Conservation (phyloP, 441 rosid species). For the Adansonia madagascariensis region DNA sequence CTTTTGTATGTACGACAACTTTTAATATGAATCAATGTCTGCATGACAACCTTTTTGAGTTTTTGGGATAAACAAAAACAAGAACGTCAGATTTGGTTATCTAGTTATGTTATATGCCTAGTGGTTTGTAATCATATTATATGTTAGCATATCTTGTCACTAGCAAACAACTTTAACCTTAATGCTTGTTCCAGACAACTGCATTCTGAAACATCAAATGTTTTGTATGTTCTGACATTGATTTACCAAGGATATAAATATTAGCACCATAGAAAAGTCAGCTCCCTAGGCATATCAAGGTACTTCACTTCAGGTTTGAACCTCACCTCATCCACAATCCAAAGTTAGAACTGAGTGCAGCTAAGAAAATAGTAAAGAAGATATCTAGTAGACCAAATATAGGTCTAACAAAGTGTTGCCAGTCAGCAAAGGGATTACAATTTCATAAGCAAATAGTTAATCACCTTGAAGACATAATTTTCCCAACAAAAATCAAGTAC, state of each 20-base stretch:
- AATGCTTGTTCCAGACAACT: slow-evolving; percentile 1
- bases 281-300: slow-evolving; percentile 3
- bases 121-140: neutral
- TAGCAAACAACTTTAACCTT: slow-evolving; percentile 8
- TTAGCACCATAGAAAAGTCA: neutral
- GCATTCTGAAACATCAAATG: slow-evolving; percentile 1
- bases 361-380: neutral
- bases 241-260: slow-evolving; percentile 7
- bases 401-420: neutral
- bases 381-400: slow-evolving; percentile 2
- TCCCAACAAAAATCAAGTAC: slow-evolving; percentile 87
- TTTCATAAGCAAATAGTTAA: slow-evolving; percentile 24
- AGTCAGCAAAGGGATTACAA: slow-evolving; percentile 11
- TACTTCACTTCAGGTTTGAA: slow-evolving; percentile 6
- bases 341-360: slow-evolving; percentile 5
- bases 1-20: neutral
- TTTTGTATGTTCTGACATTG: neutral
- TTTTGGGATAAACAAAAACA: neutral
- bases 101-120: neutral
- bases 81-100: neutral
- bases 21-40: neutral
- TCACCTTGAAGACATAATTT: slow-evolving; percentile 80
- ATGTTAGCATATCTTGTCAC: neutral
- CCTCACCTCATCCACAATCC: neutral
- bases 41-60: slow-evolving; percentile 7